Evolutionary conservation across 2,329 filamentous ascomycete genomes (phyloP).

Genomic region (Talaromyces sp.): DNA sequence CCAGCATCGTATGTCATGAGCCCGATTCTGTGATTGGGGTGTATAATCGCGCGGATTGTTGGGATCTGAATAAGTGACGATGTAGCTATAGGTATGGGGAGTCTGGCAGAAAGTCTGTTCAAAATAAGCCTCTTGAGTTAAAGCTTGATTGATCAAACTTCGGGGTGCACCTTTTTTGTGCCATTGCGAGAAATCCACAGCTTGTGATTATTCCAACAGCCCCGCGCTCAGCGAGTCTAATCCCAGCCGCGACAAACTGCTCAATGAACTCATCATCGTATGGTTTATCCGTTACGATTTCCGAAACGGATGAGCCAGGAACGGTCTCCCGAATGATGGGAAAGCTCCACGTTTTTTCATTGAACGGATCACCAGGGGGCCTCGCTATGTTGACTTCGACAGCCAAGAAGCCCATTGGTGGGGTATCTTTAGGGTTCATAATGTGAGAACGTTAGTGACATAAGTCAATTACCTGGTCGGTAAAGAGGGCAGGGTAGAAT

Average conservation of each 20-base stretch:
- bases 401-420: slow-evolving; percentile 41
- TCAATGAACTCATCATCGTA: slow-evolving; percentile 40
- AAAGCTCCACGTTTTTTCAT: slow-evolving; percentile 41
- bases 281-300: slow-evolving; percentile 32
- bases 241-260: slow-evolving; percentile 38
- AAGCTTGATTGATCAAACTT: background rate
- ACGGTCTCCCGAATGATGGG: slow-evolving; percentile 41
- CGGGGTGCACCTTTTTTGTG: slow-evolving; percentile 31
- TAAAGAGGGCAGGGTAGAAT: no score
- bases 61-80: slow-evolving; percentile 42
- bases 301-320: slow-evolving; percentile 30
- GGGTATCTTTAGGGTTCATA: slow-evolving; percentile 6
- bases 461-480: no score
- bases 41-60: slow-evolving; percentile 31
- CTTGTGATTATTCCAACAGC: slow-evolving; percentile 44
- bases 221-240: slow-evolving; percentile 36
- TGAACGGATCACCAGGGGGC: slow-evolving; percentile 42
- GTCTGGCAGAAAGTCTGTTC: slow-evolving; percentile 31
- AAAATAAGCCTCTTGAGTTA: slow-evolving; percentile 4
- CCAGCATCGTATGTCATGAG: slow-evolving; percentile 37
- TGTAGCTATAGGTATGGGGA: slow-evolving; percentile 42
- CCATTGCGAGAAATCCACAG: slow-evolving; percentile 45
- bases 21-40: slow-evolving; percentile 27
- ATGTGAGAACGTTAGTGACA: no score
- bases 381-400: slow-evolving; percentile 38